These are phyloP conservation scores for Cercospora nicotianae DNA, from an alignment of 2,329 filamentous ascomycete genomes.

Conservation along the genomic window DNA sequence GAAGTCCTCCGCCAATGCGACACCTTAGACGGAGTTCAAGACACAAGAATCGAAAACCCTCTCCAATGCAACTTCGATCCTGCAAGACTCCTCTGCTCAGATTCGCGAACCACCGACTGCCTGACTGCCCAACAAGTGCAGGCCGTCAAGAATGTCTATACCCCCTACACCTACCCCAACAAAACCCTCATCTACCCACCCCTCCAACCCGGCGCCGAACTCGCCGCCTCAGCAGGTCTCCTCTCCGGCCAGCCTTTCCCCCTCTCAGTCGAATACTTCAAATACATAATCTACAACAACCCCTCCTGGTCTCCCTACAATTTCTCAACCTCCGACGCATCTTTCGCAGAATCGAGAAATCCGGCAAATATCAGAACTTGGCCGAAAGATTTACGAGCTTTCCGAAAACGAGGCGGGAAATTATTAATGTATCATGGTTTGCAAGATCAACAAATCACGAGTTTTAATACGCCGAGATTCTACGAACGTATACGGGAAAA, in stretches of 20 bases:
- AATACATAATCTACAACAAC: slow-evolving; percentile 50
- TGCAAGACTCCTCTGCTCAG: slow-evolving; percentile 43
- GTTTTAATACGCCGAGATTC: slow-evolving; percentile 5
- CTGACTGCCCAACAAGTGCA: too few species aligned
- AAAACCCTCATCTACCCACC: slow-evolving; percentile 23
- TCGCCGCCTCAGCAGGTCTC: slow-evolving; percentile 42
- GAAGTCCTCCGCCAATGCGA: slow-evolving; percentile 53
- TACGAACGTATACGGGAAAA: slow-evolving; percentile 27
- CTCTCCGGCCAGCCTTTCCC: slow-evolving; percentile 47
- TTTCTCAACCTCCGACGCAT: slow-evolving; percentile 43
- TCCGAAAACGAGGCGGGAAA: slow-evolving; percentile 44
- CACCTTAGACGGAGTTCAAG: slow-evolving; percentile 47
- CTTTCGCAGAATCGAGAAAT: slow-evolving; percentile 38
- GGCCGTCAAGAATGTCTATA: too few species aligned
- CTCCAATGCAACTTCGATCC: slow-evolving; percentile 47
- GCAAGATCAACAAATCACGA: slow-evolving; percentile 6
- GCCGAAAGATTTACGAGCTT: slow-evolving; percentile 40
- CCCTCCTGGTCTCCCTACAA: slow-evolving; percentile 42
- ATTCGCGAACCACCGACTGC: too few species aligned
- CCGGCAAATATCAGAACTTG: slow-evolving; percentile 43
- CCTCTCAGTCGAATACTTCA: slow-evolving; percentile 52
- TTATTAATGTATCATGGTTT: slow-evolving; percentile 40
- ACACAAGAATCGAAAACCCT: slow-evolving; percentile 51
- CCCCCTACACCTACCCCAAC: slow-evolving; percentile 4
- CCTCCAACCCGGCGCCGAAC: slow-evolving; percentile 36